These are phyloP conservation scores for Zostera marina DNA, from an alignment of 116 monocot species.

Conservation along the genomic window DNA sequence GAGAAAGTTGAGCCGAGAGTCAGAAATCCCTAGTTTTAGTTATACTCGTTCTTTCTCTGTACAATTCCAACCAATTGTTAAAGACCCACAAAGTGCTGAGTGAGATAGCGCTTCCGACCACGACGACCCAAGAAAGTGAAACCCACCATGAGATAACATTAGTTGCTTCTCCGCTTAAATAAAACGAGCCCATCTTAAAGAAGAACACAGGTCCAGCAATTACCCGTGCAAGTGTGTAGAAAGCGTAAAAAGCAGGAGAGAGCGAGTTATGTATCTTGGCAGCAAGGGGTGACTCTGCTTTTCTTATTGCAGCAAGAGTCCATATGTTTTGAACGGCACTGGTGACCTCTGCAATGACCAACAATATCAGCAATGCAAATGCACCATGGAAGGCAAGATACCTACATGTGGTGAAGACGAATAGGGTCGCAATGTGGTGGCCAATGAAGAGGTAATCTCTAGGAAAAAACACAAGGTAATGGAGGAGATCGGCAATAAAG, in stretches of 20 bases:
- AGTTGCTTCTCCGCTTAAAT: constrained; percentile 45
- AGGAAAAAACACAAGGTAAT: constrained; percentile 53
- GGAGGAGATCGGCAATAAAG: constrained; percentile 69
- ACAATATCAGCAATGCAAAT: constrained; percentile 46
- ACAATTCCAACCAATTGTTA: background rate
- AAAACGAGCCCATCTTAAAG: constrained; percentile 53
- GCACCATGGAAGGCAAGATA: constrained; percentile 60
- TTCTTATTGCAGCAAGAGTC: constrained; percentile 55
- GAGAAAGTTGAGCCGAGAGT: no score
- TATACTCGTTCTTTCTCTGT: constrained; percentile 2
- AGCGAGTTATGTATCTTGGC: constrained; percentile 27
- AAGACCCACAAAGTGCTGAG: no score
- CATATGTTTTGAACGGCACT: constrained; percentile 75
- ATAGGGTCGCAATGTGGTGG: constrained; percentile 87
- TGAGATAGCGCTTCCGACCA: no score
- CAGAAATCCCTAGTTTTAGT: background rate
- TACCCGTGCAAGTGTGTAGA: constrained; percentile 60
- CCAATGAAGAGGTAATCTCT: constrained; percentile 74
- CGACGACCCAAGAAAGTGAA: no score
- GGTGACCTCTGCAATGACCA: constrained; percentile 68
- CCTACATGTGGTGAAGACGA: constrained; percentile 76
- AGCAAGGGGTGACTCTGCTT: constrained; percentile 26
- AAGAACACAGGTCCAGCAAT: constrained; percentile 60
- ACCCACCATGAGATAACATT: constrained; percentile 10
- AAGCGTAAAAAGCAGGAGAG: constrained; percentile 50